Evolutionary conservation across 371 early-diverging fungal species (phyloP).

Genomic region (Haplosporangium sp.): DNA sequence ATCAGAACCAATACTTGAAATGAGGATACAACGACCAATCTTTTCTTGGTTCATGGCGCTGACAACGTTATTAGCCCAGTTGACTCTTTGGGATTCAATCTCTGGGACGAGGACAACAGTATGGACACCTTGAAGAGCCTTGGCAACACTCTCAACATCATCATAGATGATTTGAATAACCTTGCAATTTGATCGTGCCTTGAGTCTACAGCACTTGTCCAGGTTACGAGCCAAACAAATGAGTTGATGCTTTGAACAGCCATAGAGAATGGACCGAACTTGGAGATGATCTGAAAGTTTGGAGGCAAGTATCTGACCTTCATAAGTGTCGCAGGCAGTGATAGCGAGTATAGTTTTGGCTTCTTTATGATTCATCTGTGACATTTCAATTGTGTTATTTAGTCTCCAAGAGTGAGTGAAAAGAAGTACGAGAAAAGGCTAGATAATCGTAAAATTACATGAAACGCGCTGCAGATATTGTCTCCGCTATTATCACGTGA

Average conservation of each 20-base stretch:
- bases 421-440: no score
- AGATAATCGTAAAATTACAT: no score
- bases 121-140: slow-evolving; percentile 27
- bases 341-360: slow-evolving; percentile 22
- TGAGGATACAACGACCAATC: slow-evolving; percentile 33
- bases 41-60: slow-evolving; percentile 20
- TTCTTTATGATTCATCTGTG: slow-evolving; percentile 1
- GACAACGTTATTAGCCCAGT: slow-evolving; percentile 20
- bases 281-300: slow-evolving; percentile 19
- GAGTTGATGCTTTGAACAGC: background rate
- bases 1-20: slow-evolving; percentile 48
- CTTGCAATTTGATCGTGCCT: slow-evolving; percentile 4
- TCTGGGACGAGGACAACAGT: slow-evolving; percentile 41
- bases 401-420: background rate
- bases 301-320: slow-evolving; percentile 30
- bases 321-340: slow-evolving; percentile 37
- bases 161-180: slow-evolving; percentile 32
- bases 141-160: slow-evolving; percentile 12
- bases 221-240: slow-evolving; percentile 32
- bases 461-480: no score
- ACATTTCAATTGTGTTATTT: background rate
- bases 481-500: no score
- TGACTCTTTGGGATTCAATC: slow-evolving; percentile 26
- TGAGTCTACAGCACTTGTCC: slow-evolving; percentile 10
- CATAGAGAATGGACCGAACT: background rate